Conservation (phyloP, 2,329 filamentous ascomycete species). For the Fusarium floridanum region DNA sequence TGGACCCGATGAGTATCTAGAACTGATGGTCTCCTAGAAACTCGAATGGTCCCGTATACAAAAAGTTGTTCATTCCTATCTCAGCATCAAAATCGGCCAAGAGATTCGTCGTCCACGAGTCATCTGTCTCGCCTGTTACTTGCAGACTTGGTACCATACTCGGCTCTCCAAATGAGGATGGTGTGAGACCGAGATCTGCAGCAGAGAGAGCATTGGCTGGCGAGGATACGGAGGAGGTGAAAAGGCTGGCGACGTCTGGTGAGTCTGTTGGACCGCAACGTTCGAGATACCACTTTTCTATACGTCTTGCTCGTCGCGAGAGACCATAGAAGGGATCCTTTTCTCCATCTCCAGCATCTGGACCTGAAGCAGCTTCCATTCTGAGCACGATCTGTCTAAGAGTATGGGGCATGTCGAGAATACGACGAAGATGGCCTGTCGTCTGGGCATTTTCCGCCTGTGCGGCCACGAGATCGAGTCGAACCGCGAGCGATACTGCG, state of each 20-base stretch:
- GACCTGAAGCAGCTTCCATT: slow-evolving; percentile 42
- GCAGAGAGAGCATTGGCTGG: slow-evolving; percentile 15
- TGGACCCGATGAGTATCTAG: background rate
- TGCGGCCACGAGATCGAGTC: slow-evolving; percentile 49
- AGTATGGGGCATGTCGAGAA: slow-evolving; percentile 47
- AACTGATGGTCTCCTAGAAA: slow-evolving; percentile 33
- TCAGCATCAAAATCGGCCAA: slow-evolving; percentile 37
- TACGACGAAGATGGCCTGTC: slow-evolving; percentile 46
- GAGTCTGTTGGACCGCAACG: slow-evolving; percentile 27
- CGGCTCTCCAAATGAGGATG: slow-evolving; percentile 20
- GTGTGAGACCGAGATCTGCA: slow-evolving; percentile 17
- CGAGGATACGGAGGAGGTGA: slow-evolving; percentile 33
- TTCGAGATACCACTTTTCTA: slow-evolving; percentile 43
- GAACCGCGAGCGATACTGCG: slow-evolving; percentile 46
- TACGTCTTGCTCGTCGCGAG: slow-evolving; percentile 26
- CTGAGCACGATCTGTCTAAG: slow-evolving; percentile 48
- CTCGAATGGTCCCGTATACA: slow-evolving; percentile 40
- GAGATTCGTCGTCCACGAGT: slow-evolving; percentile 32
- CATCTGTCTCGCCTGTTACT: slow-evolving; percentile 26
- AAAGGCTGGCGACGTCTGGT: slow-evolving; percentile 28
- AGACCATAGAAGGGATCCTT: slow-evolving; percentile 45
- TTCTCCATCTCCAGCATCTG: slow-evolving; percentile 21
- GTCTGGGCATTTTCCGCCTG: slow-evolving; percentile 41
- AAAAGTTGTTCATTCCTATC: slow-evolving; percentile 28
- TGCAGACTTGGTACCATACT: slow-evolving; percentile 29